phyloP scores from a whole-genome alignment of 2,329 filamentous ascomycete genomes.

The Paracoccidioides lutzii region DNA sequence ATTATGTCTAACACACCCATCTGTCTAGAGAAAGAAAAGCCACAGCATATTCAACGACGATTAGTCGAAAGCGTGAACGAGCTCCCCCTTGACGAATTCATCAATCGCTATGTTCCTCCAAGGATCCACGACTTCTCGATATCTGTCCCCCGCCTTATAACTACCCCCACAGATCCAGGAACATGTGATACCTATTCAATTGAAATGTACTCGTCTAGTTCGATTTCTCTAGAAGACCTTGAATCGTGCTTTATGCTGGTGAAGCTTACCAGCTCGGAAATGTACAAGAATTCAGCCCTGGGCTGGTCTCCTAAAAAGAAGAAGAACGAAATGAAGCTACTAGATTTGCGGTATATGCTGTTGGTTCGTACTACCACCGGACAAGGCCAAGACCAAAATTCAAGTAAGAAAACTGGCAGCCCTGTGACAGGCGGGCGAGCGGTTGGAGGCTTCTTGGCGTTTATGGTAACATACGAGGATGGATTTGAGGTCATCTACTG shows the following conservation, averaged over 20 bases:
- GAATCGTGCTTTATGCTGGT: slow-evolving; percentile 42
- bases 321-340: slow-evolving; percentile 43
- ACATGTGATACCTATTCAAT: slow-evolving; percentile 12
- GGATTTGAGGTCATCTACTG: slow-evolving; percentile 46
- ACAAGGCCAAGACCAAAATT: not conserved
- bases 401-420: not conserved
- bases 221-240: slow-evolving; percentile 29
- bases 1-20: not conserved
- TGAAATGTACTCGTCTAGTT: slow-evolving; percentile 24
- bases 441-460: slow-evolving; percentile 36
- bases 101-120: slow-evolving; percentile 20
- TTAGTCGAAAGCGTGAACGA: slow-evolving; percentile 33
- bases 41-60: slow-evolving; percentile 10
- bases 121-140: slow-evolving; percentile 8
- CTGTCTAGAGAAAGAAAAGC: not conserved
- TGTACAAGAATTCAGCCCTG: slow-evolving; percentile 39
- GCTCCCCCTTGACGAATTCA: slow-evolving; percentile 28
- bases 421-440: not conserved
- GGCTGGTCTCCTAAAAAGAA: slow-evolving; percentile 46
- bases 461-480: slow-evolving; percentile 46
- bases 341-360: slow-evolving; percentile 47
- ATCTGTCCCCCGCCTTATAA: slow-evolving; percentile 5
- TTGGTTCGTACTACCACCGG: slow-evolving; percentile 19
- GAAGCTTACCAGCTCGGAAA: slow-evolving; percentile 39
- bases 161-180: not conserved